Evolutionary conservation across 2,329 filamentous ascomycete species (phyloP), one percentile per base, ranked within the genome.

Genomic region (Furcasterigmium furcatum): DNA sequence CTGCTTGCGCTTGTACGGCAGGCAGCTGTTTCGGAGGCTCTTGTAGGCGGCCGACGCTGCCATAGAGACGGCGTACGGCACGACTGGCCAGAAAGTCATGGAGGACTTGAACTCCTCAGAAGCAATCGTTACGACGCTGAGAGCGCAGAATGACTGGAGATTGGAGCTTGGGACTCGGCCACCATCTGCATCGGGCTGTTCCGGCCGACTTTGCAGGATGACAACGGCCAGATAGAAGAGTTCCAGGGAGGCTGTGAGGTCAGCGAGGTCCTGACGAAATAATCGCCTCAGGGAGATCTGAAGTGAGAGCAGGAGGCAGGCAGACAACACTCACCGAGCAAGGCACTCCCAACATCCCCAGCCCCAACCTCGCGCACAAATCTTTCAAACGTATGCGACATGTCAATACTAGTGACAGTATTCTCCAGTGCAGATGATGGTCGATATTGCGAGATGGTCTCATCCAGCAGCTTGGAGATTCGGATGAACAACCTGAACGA

Each of bases 371-470:
- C 46, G 30, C 47, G 44, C 24, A 44, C 53, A 40, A 47, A 49
- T 43, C 35, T 49, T 44, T 41, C 54, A n/a, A 55, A 49, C 3
- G 51, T 46, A 22, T 55, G 40, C 2, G 47, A 16, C 32, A 38
- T 46, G 7, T 49, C 49, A 13, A 46, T 45, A 12, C 47, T 36
- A 13, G n/a, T 29, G 5, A 43, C 46, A 34, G 46, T 47, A 29
- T n/a, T n/a, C 47, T 51, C 10, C 34, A 42, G 4, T 40, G 25
- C n/a, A 35, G 44, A 46, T 14, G 49, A 45, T 4, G 55, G 55
- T 1, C 55, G 52, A 40, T 57, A 57, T 4, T 55, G 49, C 16
- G 53, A 55, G 24, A 57, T 57, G n/a, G 52, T 53, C 14, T 52
- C 36, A 12, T 52, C 55, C 14, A 57, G 36, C 6, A 57, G 44